These are phyloP conservation scores for Chytriomyces confervae DNA, from an alignment of 192 early-diverging fungal genomes.

Conservation along the genomic window DNA sequence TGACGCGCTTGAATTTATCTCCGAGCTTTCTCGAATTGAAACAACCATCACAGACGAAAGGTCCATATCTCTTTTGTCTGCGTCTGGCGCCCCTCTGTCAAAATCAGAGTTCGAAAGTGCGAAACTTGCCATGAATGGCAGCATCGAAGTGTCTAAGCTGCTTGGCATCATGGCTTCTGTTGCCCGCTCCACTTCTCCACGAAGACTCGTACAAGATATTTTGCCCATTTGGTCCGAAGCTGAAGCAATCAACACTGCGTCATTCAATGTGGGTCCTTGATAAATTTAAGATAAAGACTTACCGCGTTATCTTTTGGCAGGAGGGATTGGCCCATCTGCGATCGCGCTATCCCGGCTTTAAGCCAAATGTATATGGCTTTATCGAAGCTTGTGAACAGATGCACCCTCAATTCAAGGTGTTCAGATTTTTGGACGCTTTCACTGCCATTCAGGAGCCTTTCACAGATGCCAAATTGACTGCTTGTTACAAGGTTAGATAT, in stretches of 20 bases:
- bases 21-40: constrained; percentile 10
- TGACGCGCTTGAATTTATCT: constrained; percentile 18
- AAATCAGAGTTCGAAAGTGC: neutral
- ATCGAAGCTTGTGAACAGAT: constrained; percentile 20
- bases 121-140: neutral
- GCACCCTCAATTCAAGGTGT: constrained; percentile 21
- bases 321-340: constrained; percentile 11
- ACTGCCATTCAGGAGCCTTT: neutral
- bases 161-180: neutral
- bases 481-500: constrained; percentile 20
- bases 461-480: constrained; percentile 15
- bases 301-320: neutral
- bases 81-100: constrained; percentile 8
- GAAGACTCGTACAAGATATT: constrained; percentile 14
- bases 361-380: constrained; percentile 23
- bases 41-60: neutral
- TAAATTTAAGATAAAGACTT: too few species aligned
- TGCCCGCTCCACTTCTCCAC: neutral
- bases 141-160: neutral
- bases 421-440: constrained; percentile 30
- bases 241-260: neutral
- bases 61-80: neutral
- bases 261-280: neutral
- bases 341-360: constrained; percentile 2
- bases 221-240: constrained; percentile 25